A percentile compares a stretch with the other conserved stretches of the same genome.
Conservation (phyloP, 2,329 filamentous ascomycete genomes). For the Aspergillus fischeri region DNA sequence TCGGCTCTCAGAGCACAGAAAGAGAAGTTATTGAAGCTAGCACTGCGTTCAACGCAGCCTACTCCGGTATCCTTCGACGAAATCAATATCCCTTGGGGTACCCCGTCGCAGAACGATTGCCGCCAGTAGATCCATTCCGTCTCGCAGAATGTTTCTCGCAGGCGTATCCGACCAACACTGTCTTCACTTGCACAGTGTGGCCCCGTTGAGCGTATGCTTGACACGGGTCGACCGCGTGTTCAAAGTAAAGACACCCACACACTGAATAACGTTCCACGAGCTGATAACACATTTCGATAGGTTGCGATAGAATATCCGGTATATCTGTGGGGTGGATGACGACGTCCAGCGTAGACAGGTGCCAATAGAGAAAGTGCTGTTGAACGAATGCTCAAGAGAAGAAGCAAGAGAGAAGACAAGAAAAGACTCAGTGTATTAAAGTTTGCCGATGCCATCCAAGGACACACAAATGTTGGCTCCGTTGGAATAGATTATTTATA, state of each 20-base stretch:
- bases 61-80: background rate
- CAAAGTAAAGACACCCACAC: slow-evolving; percentile 83
- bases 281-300: slow-evolving; percentile 73
- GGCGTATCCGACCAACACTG: slow-evolving; percentile 76
- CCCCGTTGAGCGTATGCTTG: slow-evolving; percentile 68
- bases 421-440: background rate
- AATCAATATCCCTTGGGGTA: slow-evolving; percentile 19
- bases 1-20: background rate
- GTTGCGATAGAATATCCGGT: background rate
- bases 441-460: background rate
- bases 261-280: slow-evolving; percentile 80
- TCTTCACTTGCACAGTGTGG: slow-evolving; percentile 68
- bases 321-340: background rate
- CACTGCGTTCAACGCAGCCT: background rate
- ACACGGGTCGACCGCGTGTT: slow-evolving; percentile 81
- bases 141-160: slow-evolving; percentile 55
- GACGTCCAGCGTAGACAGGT: background rate
- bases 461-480: background rate
- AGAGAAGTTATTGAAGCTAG: background rate
- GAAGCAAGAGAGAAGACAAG: background rate
- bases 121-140: slow-evolving; percentile 1
- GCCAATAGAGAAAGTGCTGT: background rate
- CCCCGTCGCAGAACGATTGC: slow-evolving; percentile 21
- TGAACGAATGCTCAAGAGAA: background rate
- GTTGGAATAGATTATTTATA: background rate